phyloP scores from a whole-genome alignment of 2,329 filamentous ascomycete genomes.

The Fusarium brevicatenulatum region DNA sequence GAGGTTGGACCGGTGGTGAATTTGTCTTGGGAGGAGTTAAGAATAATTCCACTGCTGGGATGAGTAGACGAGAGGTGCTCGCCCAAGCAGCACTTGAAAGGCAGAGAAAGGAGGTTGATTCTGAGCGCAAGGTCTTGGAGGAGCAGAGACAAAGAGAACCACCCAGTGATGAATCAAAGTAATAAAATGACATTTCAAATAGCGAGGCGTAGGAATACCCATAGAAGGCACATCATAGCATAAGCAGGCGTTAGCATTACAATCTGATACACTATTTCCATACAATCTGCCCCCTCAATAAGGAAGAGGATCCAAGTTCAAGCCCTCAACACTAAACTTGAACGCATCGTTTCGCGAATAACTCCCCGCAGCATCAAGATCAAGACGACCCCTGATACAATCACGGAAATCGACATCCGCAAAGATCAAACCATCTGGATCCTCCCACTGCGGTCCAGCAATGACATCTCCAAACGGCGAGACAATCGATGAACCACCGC shows the following conservation, averaged over 20 bases:
- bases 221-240: constrained; percentile 4
- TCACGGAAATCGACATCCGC: constrained; percentile 88
- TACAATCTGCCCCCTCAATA: constrained; percentile 51
- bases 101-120: constrained; percentile 48
- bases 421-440: constrained; percentile 72
- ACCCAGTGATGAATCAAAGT: constrained; percentile 40
- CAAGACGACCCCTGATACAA: constrained; percentile 81
- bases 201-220: constrained; percentile 24
- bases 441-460: constrained; percentile 85
- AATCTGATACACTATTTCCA: constrained; percentile 18
- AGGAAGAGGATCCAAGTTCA: constrained; percentile 67
- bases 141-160: constrained; percentile 44
- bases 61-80: constrained; percentile 78
- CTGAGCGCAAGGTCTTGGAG: constrained; percentile 47
- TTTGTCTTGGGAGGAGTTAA: constrained; percentile 74
- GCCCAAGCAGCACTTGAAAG: constrained; percentile 61
- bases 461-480: constrained; percentile 83
- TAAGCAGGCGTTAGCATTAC: constrained; percentile 19
- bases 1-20: constrained; percentile 82
- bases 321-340: constrained; percentile 66
- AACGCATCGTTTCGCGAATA: constrained; percentile 80
- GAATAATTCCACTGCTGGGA: constrained; percentile 56
- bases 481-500: constrained; percentile 85
- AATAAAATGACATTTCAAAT: not conserved
- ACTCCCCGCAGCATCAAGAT: constrained; percentile 85